phyloP scores from a whole-genome alignment of 805 yeast species.

The Saccharomycopsis lassenensis region DNA sequence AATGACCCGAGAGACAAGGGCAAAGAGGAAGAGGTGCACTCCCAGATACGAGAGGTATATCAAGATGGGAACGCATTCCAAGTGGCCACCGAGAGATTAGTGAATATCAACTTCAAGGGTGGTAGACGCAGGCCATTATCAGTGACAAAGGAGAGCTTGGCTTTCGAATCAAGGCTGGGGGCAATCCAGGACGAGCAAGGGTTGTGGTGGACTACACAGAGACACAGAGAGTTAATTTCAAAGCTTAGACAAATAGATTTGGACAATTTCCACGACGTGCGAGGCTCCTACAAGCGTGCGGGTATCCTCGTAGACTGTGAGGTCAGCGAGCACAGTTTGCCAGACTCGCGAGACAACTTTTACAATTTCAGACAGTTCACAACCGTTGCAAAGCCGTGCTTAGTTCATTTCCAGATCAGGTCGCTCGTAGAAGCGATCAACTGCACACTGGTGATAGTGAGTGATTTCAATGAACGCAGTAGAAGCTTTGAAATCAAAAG shows the following conservation, averaged over 20 bases:
- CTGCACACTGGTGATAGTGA: slow-evolving; percentile 6
- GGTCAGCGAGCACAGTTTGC: slow-evolving; percentile 1
- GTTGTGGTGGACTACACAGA: slow-evolving; percentile 21
- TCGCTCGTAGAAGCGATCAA: slow-evolving; percentile 28
- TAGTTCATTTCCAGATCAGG: slow-evolving; percentile 48
- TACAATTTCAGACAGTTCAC: slow-evolving; percentile 26
- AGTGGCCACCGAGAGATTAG: no score
- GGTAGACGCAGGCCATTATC: no score
- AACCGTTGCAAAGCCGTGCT: slow-evolving; percentile 34
- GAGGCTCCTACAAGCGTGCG: slow-evolving; percentile 18
- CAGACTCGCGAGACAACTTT: slow-evolving; percentile 1
- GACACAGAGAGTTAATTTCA: slow-evolving; percentile 20
- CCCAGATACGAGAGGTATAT: background rate
- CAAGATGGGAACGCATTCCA: background rate
- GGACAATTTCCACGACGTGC: slow-evolving; percentile 21
- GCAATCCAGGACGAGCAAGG: slow-evolving; percentile 29
- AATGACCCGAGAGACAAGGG: no score
- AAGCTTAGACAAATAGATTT: slow-evolving; percentile 20
- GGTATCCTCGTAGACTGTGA: background rate
- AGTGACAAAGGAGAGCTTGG: no score
- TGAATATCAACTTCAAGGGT: no score
- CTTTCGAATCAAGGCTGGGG: no score
- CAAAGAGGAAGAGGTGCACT: background rate
- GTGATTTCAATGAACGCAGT: slow-evolving; percentile 4
- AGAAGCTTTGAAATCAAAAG: slow-evolving; percentile 19